Base-by-base conservation (phyloP, 2,329 filamentous ascomycete species). In the Sporothrix brasiliensis region DNA sequence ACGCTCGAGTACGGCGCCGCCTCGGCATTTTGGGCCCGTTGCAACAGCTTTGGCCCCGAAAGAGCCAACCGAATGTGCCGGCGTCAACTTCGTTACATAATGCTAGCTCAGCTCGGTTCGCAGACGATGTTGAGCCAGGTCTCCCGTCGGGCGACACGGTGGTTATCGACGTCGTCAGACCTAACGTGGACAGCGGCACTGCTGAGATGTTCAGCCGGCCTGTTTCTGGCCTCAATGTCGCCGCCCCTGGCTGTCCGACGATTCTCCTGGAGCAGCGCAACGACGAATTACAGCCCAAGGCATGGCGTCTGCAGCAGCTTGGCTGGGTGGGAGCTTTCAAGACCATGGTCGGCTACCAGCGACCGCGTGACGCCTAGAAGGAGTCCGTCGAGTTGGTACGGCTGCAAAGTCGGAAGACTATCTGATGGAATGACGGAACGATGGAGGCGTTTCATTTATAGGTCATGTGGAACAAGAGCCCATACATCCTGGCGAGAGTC, bases 321-420 rank as follows among this genome's bases (percentile, higher is more conserved):
- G 84, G 84, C 0, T 86, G 83, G 84, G 67, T 72, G 24, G 83
- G 84, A 2, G 84, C 83, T 0, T 77, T 80, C 47, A 82, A 80
- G 78, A 79, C 79, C 69, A 79, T 82, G 41, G 76, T 80, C 52
- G 78, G 79, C 66, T 79, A 78, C 72, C 58, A 70, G 54, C 74
- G 70, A 67, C 74, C 72, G n/a, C 71, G 71, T 44, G 67, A 69
- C 30, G 72, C 72, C n/a, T 70, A 73, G 27, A 73, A 76, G 27
- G 65, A 74, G n/a, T 75, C 76, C 0, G 44, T 68, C 3, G 75
- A 61, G n/a, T 21, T 52, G 19, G 54, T 69, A 10, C 49, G 21
- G 49, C 50, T 65, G 34, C 27, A 30, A 7, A 14, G 27, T 19
- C 9, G 56, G 54, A 61, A 27, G 44, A 39, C 52, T 11, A 39